A percentile compares a stretch with the other conserved stretches of the same genome.
These are phyloP conservation scores for Diversispora epigaea DNA, from an alignment of 192 early-diverging fungal species.

Conservation along the genomic window DNA sequence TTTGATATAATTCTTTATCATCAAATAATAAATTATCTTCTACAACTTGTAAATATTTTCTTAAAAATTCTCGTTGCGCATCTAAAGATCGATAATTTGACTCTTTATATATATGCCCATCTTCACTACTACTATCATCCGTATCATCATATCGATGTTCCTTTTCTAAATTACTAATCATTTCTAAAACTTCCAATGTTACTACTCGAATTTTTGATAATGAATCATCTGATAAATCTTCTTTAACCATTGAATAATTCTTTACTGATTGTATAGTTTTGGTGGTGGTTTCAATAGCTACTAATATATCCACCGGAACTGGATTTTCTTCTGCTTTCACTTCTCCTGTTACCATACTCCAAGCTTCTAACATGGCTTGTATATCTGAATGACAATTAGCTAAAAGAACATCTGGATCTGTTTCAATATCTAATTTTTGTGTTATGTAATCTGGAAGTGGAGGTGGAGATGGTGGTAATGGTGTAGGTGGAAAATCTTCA, in stretches of 20 bases:
- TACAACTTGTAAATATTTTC: constrained; percentile 46
- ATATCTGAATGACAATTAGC: constrained; percentile 50
- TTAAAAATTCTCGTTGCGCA: constrained; percentile 45
- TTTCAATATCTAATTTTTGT: constrained; percentile 44
- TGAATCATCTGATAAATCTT: constrained; percentile 42
- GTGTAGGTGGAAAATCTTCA: constrained; percentile 43
- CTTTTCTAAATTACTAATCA: constrained; percentile 51
- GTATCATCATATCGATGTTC: constrained; percentile 40
- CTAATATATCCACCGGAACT: constrained; percentile 44
- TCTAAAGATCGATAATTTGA: constrained; percentile 47
- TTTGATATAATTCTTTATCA: constrained; percentile 18
- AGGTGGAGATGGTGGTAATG: constrained; percentile 44
- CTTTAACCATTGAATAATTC: constrained; percentile 53
- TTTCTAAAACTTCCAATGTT: constrained; percentile 48
- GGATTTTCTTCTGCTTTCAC: constrained; percentile 36
- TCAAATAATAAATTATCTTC: constrained; percentile 44
- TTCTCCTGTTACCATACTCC: constrained; percentile 36
- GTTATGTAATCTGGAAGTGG: constrained; percentile 28
- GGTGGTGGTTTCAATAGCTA: constrained; percentile 50
- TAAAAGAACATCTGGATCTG: constrained; percentile 48
- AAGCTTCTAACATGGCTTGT: constrained; percentile 47
- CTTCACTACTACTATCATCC: constrained; percentile 38
- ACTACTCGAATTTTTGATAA: constrained; percentile 44
- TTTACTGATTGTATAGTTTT: constrained; percentile 53
- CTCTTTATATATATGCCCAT: constrained; percentile 51